Percentiles rank a stretch among this genome's conserved stretches.
Conservation (phyloP, 768 basidiomycete genomes). For the Butyriboletus loyo region DNA sequence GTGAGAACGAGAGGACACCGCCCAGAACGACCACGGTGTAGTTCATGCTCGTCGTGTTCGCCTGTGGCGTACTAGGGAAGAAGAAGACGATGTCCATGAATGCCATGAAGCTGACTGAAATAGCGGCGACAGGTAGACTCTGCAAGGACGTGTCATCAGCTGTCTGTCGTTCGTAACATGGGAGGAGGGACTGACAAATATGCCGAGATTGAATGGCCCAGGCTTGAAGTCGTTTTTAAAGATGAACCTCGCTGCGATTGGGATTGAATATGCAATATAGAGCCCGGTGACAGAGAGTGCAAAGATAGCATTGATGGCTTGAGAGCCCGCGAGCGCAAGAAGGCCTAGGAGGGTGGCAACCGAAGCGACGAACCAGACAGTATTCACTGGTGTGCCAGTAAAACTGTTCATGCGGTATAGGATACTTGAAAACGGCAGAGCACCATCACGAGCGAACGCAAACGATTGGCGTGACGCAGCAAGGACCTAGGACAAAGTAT, state of each 20-base stretch:
- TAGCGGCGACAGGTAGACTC: conserved; percentile 53
- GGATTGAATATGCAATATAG: no score
- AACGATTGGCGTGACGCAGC: no score
- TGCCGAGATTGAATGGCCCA: no score
- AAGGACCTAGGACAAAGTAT: conserved; percentile 30
- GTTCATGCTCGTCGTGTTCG: conserved; percentile 57
- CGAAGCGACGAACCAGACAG: no score
- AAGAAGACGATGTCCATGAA: conserved; percentile 61
- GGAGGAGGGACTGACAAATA: conserved; percentile 35
- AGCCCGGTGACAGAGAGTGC: no score
- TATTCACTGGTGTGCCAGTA: conserved; percentile 53
- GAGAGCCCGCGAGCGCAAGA: conserved; percentile 53
- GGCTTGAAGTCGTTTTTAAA: no score
- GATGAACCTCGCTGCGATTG: no score
- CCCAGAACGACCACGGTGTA: conserved; percentile 67
- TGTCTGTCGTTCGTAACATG: background rate
- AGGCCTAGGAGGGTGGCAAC: no score
- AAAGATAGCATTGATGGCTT: conserved; percentile 59
- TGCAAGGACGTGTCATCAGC: no score
- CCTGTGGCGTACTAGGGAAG: conserved; percentile 55
- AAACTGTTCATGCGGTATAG: conserved; percentile 49
- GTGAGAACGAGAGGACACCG: conserved; percentile 52
- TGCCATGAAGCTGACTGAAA: conserved; percentile 61
- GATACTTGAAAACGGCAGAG: no score
- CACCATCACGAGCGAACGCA: conserved; percentile 59